phyloP scores from a whole-genome alignment of 495 filamentous ascomycete genomes.

The Bacidia gigantensis region DNA sequence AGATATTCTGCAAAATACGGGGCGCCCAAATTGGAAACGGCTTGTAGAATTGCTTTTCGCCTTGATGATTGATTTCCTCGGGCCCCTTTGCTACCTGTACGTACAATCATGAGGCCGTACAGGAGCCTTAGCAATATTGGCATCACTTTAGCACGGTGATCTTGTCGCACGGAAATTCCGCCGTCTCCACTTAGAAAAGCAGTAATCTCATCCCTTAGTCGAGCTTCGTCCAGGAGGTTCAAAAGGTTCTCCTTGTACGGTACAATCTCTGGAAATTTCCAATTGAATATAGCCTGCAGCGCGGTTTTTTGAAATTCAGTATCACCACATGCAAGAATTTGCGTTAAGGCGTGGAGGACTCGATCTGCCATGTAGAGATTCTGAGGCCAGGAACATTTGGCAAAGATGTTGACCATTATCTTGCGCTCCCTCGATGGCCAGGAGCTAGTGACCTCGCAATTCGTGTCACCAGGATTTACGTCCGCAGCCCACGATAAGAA shows the following conservation, averaged over 20 bases:
- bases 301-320: slow-evolving; percentile 73
- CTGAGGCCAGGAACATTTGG: slow-evolving; percentile 70
- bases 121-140: slow-evolving; percentile 77
- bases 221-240: slow-evolving; percentile 78
- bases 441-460: slow-evolving; percentile 18
- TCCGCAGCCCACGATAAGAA: slow-evolving; percentile 63
- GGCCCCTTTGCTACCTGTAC: slow-evolving; percentile 45
- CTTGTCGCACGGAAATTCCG: slow-evolving; percentile 57
- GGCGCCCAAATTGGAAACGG: slow-evolving; percentile 44
- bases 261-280: slow-evolving; percentile 63
- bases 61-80: slow-evolving; percentile 47
- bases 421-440: slow-evolving; percentile 64
- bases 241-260: slow-evolving; percentile 78
- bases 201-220: slow-evolving; percentile 83
- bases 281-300: slow-evolving; percentile 73
- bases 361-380: slow-evolving; percentile 65
- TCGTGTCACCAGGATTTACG: slow-evolving; percentile 10
- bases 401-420: slow-evolving; percentile 67
- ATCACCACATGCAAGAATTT: slow-evolving; percentile 72
- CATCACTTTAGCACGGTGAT: slow-evolving; percentile 58
- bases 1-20: slow-evolving; percentile 66
- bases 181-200: slow-evolving; percentile 65
- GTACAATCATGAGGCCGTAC: slow-evolving; percentile 77
- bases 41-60: slow-evolving; percentile 49
- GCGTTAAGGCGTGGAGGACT: slow-evolving; percentile 59